Evolutionary conservation across 345 rosid genomes (phyloP).

Genomic region (Pseudoturritis turrita): DNA sequence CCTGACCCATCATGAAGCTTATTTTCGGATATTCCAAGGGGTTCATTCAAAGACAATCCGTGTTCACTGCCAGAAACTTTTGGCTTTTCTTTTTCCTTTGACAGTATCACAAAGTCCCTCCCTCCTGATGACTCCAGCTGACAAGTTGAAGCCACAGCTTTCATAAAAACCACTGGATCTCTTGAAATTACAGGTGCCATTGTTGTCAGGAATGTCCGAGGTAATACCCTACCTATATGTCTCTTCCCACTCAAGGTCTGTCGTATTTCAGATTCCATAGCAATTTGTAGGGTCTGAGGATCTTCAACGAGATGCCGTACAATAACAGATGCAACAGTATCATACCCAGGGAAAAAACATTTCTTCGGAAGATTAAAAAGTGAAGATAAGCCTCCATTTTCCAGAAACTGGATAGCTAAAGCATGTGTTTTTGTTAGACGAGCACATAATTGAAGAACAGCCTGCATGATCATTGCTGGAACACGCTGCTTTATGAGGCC

Average conservation of each 20-base stretch:
- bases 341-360: constrained; percentile 89
- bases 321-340: constrained; percentile 81
- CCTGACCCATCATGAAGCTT: constrained; percentile 73
- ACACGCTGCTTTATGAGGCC: constrained; percentile 78
- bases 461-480: constrained; percentile 91
- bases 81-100: constrained; percentile 74
- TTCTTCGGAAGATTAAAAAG: constrained; percentile 79
- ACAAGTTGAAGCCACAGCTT: constrained; percentile 72
- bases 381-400: constrained; percentile 70
- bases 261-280: constrained; percentile 93
- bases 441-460: constrained; percentile 91
- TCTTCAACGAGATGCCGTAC: constrained; percentile 93
- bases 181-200: constrained; percentile 91
- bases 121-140: constrained; percentile 91
- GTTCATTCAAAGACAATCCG: constrained; percentile 53
- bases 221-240: constrained; percentile 63
- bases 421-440: constrained; percentile 80
- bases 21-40: constrained; percentile 63
- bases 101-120: constrained; percentile 64
- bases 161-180: constrained; percentile 88
- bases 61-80: constrained; percentile 57
- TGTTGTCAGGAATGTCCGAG: constrained; percentile 68
- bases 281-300: constrained; percentile 92
- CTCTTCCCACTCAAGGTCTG: constrained; percentile 72
- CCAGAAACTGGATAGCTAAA: constrained; percentile 81